Evolutionary conservation across 345 rosid genomes (phyloP), one percentile per base, ranked within the genome.

Genomic region (Diplotaxis tenuifolia): DNA sequence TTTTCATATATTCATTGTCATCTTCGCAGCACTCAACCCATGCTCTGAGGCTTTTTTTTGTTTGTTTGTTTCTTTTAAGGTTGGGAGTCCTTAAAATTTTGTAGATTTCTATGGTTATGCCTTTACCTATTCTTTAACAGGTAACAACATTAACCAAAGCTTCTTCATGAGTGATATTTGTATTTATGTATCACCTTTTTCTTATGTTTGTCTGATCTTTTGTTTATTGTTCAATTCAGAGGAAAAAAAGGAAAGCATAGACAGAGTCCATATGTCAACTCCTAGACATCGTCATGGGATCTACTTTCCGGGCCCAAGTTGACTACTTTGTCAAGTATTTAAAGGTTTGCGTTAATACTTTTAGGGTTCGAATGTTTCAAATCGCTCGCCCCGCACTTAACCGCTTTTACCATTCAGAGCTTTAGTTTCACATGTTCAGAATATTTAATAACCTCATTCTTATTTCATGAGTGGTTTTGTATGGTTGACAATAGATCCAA

Each of bases 81-180:
- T 88, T 38, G 82, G 82, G 69, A 83, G 87, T 80, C 90, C 81
- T 34, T 71, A 86, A 50, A 95, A 86, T 78, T 95, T 95, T 79
- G 81, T 65, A 63, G 93, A 89, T 77, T 95, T 92, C 83, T 90
- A 89, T 81, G 78, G 96, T 56, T 92, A 83, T 79, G 84, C 96
- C 70, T 95, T 92, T 82, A 86, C 83, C 66, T 95, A 92, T 79
- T 89, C 96, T 79, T 80, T 95, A 55, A 92, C 99, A 82, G 99
- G 99, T 95, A 75, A 65, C n/a, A n/a, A 38, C 19, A 25, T 27
- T 25, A 53, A 1, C 6, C 21, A 23, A 23, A 9, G 15, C 19
- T 58, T 77, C 47, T 49, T 66, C 20, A 47, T 34, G 5, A 75
- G 42, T 2, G 38, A 15, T 27, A 36, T 25, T 49, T 36, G 38